Base-by-base conservation (phyloP, 495 filamentous ascomycete species). In the Podospora fimiseda region DNA sequence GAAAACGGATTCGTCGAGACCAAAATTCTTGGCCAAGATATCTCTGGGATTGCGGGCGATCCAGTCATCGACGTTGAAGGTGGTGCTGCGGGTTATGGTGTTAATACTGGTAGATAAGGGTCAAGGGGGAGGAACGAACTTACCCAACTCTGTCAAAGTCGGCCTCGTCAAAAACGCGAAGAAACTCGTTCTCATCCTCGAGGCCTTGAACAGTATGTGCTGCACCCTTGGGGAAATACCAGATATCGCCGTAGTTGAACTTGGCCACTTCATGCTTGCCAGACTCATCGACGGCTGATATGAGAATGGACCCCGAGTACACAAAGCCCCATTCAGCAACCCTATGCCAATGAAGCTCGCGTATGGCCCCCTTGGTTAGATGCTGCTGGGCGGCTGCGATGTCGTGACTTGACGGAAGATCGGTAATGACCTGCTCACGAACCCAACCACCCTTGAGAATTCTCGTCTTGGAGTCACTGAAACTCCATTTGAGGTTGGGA, bases 171-270 rank as follows among this genome's bases (percentile, higher is more conserved):
- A 88, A 88, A 39, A 88, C 76, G 9, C 88, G 72, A 8, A 88
- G 73, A 63, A 88, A 88, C 57, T 89, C 85, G 23, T 74, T 75
- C 2, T 84, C 85, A 15, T 77, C 72, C 13, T 81, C 76, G 2
- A 86, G 66, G 0, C 77, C 85, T 64, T 89, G 84, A 30, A 89
- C 75, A 3, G 76, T 80, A 57, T 88, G 85, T 5, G 85, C 84
- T 16, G 85, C 67, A 14, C 85, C 84, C 3, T 67, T 39, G 16
- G 83, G 83, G 67, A 87, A 87, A 58, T 80, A 87, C 85, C 84
- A 87, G 9, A 88, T 78, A 64, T 87, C 85, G 14, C 84, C 85
- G 4, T 76, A 77, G 23, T 69, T 69, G 14, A 84, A 73, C 39
- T 68, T 74, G 38, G 79, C 74, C 18, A 78, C 74, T 42, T 79